A percentile compares a stretch with the other conserved stretches of the same genome.
Conservation (phyloP, 1,284 basidiomycete genomes). For the Trichosporon sp. region DNA sequence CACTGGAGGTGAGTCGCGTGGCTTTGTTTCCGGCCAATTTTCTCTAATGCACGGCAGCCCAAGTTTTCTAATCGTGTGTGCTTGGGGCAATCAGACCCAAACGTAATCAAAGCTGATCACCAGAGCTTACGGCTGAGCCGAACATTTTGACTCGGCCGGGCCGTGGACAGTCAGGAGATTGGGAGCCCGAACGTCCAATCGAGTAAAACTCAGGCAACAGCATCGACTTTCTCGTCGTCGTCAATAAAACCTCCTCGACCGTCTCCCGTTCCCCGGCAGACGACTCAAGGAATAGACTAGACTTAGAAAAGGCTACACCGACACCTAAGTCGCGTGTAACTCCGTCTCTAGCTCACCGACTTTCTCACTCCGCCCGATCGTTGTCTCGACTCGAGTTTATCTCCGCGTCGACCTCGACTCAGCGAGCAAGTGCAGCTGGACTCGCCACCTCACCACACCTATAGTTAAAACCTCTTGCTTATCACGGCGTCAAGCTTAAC, state of each 20-base stretch:
- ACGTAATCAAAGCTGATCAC: neutral
- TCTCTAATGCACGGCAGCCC: neutral
- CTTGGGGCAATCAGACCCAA: neutral
- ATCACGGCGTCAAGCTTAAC: neutral
- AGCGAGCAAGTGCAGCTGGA: neutral
- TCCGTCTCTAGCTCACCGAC: neutral
- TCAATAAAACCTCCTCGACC: slow-evolving; percentile 1
- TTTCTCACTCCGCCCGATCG: neutral
- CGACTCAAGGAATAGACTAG: neutral
- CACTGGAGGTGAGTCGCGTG: neutral
- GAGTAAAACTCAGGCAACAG: slow-evolving; percentile 3
- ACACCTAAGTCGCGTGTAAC: neutral
- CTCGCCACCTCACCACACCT: neutral
- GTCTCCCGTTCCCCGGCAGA: neutral
- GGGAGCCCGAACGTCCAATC: neutral
- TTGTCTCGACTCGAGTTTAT: neutral
- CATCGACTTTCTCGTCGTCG: slow-evolving; percentile 5
- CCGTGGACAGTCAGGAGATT: neutral
- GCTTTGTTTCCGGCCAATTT: neutral
- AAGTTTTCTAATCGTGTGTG: neutral
- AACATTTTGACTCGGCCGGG: slow-evolving; percentile 4
- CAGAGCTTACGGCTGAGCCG: neutral
- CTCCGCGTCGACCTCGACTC: neutral
- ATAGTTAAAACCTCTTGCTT: neutral
- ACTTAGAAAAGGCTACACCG: slow-evolving; percentile 2